Percentiles rank a stretch among this genome's conserved stretches.
Conservation (phyloP, 78 protist species). For the Parvularia atlantis region DNA sequence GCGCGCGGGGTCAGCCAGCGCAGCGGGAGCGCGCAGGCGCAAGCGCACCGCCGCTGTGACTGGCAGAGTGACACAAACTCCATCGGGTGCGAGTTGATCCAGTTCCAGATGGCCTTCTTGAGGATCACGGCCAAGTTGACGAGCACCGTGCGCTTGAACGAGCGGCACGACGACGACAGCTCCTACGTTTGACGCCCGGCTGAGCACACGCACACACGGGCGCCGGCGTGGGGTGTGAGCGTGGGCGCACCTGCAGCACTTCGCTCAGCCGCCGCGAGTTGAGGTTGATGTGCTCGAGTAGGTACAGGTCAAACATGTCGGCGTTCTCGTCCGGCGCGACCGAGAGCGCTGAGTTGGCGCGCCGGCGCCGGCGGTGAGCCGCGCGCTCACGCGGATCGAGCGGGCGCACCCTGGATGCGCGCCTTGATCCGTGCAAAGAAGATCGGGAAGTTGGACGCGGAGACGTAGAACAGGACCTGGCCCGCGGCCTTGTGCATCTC, state of each 20-base stretch:
- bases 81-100: conserved; percentile 46
- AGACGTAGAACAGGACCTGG: conserved; percentile 33
- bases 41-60: conserved; percentile 25
- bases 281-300: conserved; percentile 32
- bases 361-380: no score
- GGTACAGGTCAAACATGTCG: conserved; percentile 19
- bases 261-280: conserved; percentile 14
- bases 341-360: no score
- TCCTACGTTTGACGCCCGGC: no score
- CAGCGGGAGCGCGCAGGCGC: conserved; percentile 33
- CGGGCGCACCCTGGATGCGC: conserved; percentile 15
- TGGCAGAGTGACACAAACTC: conserved; percentile 42
- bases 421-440: conserved; percentile 30
- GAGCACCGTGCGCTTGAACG: no score
- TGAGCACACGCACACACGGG: no score
- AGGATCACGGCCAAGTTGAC: background rate
- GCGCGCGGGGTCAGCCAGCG: no score
- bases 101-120: conserved; percentile 42
- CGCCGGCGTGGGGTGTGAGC: no score
- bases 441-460: conserved; percentile 38
- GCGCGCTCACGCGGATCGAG: no score
- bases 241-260: no score
- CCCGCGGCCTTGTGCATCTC: no score
- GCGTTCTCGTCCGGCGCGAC: conserved; percentile 18
- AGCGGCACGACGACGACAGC: no score